Percentiles rank a stretch among this genome's conserved stretches.
Evolutionary conservation across 768 basidiomycete species (phyloP).

Genomic region (Xerocomellus amylosporus): DNA sequence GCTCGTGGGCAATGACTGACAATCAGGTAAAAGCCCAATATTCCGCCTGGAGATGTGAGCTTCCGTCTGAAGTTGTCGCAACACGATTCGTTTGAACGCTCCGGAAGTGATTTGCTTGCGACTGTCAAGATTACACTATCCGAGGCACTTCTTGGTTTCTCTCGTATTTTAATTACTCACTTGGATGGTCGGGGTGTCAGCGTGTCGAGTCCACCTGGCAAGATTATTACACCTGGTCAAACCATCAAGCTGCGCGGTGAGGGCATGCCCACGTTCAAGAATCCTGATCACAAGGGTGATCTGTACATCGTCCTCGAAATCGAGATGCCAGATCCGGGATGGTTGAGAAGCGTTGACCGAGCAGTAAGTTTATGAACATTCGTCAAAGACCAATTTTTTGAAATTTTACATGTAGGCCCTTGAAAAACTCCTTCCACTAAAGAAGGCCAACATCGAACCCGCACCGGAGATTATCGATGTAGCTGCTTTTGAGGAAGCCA

Average conservation of each 20-base stretch:
- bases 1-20: constrained; percentile 4
- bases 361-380: constrained; percentile 40
- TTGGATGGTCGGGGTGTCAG: constrained; percentile 91
- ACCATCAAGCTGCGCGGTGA: constrained; percentile 77
- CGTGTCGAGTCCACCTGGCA: constrained; percentile 69
- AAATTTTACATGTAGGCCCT: constrained; percentile 49
- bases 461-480: constrained; percentile 68
- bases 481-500: constrained; percentile 69
- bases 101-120: constrained; percentile 76
- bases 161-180: constrained; percentile 84
- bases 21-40: constrained; percentile 64
- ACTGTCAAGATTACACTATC: constrained; percentile 85
- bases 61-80: constrained; percentile 68
- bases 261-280: constrained; percentile 83
- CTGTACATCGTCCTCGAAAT: constrained; percentile 79
- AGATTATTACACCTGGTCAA: constrained; percentile 71
- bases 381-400: neutral
- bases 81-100: constrained; percentile 82
- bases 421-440: constrained; percentile 67
- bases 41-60: constrained; percentile 87
- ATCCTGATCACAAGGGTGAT: constrained; percentile 68
- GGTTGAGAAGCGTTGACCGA: constrained; percentile 65
- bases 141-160: constrained; percentile 94
- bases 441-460: constrained; percentile 71
- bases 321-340: constrained; percentile 83